These are phyloP conservation scores for Cladophialophora yegresii DNA, from an alignment of 2,329 filamentous ascomycete genomes.

Conservation along the genomic window DNA sequence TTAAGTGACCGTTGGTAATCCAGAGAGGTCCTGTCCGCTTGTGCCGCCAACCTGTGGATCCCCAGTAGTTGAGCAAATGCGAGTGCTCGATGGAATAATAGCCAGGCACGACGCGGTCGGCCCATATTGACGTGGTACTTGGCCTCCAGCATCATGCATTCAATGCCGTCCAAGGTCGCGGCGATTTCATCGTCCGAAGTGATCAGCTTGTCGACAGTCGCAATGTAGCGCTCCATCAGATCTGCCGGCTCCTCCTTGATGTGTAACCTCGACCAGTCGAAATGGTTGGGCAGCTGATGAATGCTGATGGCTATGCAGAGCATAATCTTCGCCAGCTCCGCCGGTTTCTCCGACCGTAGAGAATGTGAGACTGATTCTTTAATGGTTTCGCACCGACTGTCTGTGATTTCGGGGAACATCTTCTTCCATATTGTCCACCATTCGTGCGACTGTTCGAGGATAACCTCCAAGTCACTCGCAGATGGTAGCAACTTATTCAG, in stretches of 20 bases:
- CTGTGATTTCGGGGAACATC: conserved; percentile 41
- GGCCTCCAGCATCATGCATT: conserved; percentile 54
- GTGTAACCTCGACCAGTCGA: conserved; percentile 43
- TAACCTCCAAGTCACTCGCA: conserved; percentile 39
- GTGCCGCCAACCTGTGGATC: conserved; percentile 44
- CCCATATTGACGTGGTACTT: conserved; percentile 60
- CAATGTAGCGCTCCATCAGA: conserved; percentile 51
- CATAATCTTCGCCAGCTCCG: conserved; percentile 47
- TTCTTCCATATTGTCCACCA: conserved; percentile 42
- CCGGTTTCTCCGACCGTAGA: conserved; percentile 42
- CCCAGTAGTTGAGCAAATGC: conserved; percentile 57
- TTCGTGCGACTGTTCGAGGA: conserved; percentile 40
- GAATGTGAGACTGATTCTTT: conserved; percentile 45
- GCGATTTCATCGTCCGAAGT: conserved; percentile 54
- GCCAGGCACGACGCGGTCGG: conserved; percentile 58
- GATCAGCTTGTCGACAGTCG: conserved; percentile 52
- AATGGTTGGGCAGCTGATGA: conserved; percentile 46
- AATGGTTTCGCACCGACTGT: conserved; percentile 35
- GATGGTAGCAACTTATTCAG: conserved; percentile 44
- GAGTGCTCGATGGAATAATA: conserved; percentile 54
- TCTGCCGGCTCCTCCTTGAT: conserved; percentile 47
- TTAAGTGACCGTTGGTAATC: conserved; percentile 41
- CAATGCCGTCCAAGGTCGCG: conserved; percentile 55
- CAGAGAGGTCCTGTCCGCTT: conserved; percentile 35
- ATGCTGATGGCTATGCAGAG: conserved; percentile 50